A percentile compares a stretch with the other conserved stretches of the same genome.
Evolutionary conservation across 169 alveolate species (phyloP).

Genomic region (Plasmodium vivax): DNA sequence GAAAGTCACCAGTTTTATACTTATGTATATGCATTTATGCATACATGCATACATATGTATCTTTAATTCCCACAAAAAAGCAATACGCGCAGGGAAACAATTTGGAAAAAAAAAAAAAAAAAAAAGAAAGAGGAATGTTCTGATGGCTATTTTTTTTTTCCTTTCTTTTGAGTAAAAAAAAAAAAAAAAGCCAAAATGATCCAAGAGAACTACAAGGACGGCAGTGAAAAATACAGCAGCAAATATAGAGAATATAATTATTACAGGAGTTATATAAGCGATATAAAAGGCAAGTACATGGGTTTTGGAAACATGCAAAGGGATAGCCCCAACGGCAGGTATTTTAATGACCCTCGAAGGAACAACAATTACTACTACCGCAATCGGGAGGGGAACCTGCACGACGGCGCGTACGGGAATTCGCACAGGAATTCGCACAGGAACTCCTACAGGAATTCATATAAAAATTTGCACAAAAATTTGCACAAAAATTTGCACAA

Average conservation of each 20-base stretch:
- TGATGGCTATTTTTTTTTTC: not conserved
- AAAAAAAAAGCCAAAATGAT: constrained; percentile 10
- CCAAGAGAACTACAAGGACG: constrained; percentile 12
- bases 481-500: too few relatives aligned
- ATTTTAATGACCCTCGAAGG: constrained; percentile 39
- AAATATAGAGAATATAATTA: constrained; percentile 38
- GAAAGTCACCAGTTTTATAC: not conserved
- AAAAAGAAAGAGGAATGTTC: not conserved
- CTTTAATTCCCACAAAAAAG: not conserved
- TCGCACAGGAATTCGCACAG: not conserved
- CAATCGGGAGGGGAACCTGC: not conserved
- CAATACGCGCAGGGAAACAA: not conserved
- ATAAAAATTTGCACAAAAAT: too few relatives aligned
- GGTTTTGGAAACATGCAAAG: constrained; percentile 27
- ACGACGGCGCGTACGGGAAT: not conserved
- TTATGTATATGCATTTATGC: not conserved
- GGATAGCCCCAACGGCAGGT: constrained; percentile 31
- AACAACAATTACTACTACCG: not conserved
- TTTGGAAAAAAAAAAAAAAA: not conserved
- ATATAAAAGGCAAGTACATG: constrained; percentile 49
- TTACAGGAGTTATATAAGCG: constrained; percentile 42
- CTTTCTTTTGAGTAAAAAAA: not conserved
- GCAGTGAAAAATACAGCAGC: constrained; percentile 34
- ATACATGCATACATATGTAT: too few relatives aligned
- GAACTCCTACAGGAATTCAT: too few relatives aligned